Base-by-base conservation (phyloP, 2,329 filamentous ascomycete genomes). In the Exophiala mesophila region DNA sequence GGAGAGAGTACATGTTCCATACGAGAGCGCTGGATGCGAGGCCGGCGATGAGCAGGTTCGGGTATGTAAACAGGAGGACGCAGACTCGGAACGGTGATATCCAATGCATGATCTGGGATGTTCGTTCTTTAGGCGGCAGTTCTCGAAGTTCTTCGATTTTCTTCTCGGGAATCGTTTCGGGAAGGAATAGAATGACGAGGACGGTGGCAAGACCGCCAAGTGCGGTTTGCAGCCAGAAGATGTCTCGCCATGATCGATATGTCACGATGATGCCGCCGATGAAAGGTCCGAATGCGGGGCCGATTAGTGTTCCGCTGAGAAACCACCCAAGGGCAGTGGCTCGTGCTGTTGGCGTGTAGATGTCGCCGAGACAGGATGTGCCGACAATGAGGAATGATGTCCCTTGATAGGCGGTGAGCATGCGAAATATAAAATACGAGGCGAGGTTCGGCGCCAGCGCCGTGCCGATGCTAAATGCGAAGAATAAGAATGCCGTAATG, bases 241-340 rank as follows among this genome's bases (percentile, higher is more conserved):
- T 86, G 30, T 77, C 76, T 13, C 83, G 73, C 85, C 85, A 90
- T 2, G 72, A 76, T 5, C 73, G 71, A 61, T 79, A 88, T 0
- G 83, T 88, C 12, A 88, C 82, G 37, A 90, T 85, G 32, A 88
- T 79, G 17, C 84, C 85, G 41, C 85, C 78, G 7, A 88, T 68
- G 55, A 87, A 84, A 7, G 65, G 64, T 2, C 84, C 83, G 56
- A 84, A 70, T 1, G 79, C 80, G 5, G 85, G 84, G 0, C 84
- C 85, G 33, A 87, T 77, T 0, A 88, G 67, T 0, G 81, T 85
- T 0, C 83, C 83, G 0, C 74, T 78, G 28, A 87, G 61, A 55
- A 87, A 87, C 80, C 81, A 88, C 1, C 82, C 79, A 8, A 86
- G 73, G 2, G 83, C 84, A 2, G 82, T 87, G 2, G 78, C 85